Conservation (phyloP, 1,139 yeast genomes). For the Kluyveromyces sp. region DNA sequence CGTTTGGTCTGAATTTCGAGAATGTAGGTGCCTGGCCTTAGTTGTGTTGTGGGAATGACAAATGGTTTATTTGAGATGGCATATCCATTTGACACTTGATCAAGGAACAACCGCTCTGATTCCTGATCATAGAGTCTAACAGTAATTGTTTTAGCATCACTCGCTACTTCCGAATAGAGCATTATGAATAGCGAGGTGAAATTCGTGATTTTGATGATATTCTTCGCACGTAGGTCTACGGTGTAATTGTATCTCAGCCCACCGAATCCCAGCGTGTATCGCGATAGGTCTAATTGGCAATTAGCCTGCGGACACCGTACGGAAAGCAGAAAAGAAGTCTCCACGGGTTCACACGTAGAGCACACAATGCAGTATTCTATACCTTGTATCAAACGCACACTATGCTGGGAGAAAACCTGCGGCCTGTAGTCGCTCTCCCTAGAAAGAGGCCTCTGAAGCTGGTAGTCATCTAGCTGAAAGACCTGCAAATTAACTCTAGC, state of each 20-base stretch:
- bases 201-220: conserved; percentile 15
- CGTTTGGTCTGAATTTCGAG: neutral
- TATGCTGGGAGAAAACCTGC: conserved; percentile 25
- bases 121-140: neutral
- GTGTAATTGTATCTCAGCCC: conserved; percentile 16
- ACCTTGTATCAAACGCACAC: conserved; percentile 36
- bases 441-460: conserved; percentile 29
- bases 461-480: conserved; percentile 30
- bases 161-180: neutral
- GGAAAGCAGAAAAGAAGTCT: conserved; percentile 11
- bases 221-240: conserved; percentile 15
- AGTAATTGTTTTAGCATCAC: neutral
- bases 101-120: neutral
- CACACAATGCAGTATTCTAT: conserved; percentile 34
- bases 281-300: conserved; percentile 7
- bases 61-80: neutral
- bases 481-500: conserved; percentile 32
- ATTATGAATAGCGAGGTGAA: conserved; percentile 1
- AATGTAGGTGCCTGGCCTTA: neutral
- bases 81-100: neutral
- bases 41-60: neutral
- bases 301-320: conserved; percentile 2
- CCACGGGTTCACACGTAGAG: conserved; percentile 16
- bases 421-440: conserved; percentile 33
- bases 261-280: conserved; percentile 16